Conservation (phyloP, 495 filamentous ascomycete genomes). For the Penicillium atrosanguineum region DNA sequence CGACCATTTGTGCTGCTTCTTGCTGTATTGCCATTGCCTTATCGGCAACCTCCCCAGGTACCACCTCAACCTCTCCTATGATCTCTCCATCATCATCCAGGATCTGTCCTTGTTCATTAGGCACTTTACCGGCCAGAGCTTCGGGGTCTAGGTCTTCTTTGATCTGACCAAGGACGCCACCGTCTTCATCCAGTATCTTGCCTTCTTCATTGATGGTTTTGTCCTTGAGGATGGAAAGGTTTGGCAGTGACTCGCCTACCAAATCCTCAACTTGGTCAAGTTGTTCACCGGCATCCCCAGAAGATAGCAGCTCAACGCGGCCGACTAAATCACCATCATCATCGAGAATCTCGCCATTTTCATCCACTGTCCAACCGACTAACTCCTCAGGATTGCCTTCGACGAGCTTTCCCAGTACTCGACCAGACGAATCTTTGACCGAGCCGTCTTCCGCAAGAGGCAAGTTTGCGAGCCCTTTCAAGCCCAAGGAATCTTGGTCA, state of each 20-base stretch:
- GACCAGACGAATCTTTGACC: no score
- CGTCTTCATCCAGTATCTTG: conserved; percentile 36
- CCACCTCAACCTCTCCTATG: conserved; percentile 30
- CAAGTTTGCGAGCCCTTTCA: no score
- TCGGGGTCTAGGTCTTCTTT: conserved; percentile 34
- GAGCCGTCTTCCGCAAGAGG: no score
- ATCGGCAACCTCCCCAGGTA: conserved; percentile 21
- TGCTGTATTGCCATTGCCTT: not conserved
- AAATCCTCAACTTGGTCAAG: no score
- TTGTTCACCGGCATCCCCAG: no score
- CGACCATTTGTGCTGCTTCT: no score
- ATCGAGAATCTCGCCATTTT: conserved; percentile 36
- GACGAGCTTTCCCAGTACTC: not conserved
- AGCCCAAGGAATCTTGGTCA: no score
- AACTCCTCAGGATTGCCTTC: conserved; percentile 25
- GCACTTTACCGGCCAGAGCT: conserved; percentile 44
- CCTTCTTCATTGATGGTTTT: no score
- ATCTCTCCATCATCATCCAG: conserved; percentile 33
- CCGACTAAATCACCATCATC: conserved; percentile 29
- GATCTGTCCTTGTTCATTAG: conserved; percentile 48
- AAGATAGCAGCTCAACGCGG: conserved; percentile 10
- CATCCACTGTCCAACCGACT: conserved; percentile 30
- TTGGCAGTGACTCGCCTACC: conserved; percentile 14
- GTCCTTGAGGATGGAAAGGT: conserved; percentile 4
- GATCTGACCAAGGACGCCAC: conserved; percentile 41